Percentiles rank a stretch among this genome's conserved stretches.
These are phyloP conservation scores for Salmacisia buchloeana DNA, from an alignment of 1,284 basidiomycete species.

Conservation along the genomic window DNA sequence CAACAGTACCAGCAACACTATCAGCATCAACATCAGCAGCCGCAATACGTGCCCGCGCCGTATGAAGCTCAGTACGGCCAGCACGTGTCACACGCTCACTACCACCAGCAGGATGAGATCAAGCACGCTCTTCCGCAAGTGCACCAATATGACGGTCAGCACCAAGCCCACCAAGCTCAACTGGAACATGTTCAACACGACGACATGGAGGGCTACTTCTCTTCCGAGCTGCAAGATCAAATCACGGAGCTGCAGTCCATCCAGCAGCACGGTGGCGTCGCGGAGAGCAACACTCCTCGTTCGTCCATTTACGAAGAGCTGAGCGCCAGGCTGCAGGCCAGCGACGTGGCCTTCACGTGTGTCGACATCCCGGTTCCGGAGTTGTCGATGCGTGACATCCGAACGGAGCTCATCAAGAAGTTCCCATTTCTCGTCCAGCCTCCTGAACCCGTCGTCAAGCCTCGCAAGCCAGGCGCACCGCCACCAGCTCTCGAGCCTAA, in stretches of 20 bases:
- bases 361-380: constrained; percentile 5
- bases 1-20: constrained; percentile 2
- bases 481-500: constrained; percentile 7
- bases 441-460: background rate
- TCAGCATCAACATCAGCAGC: background rate
- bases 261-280: background rate
- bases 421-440: constrained; percentile 3
- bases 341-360: background rate
- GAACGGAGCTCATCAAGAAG: constrained; percentile 4
- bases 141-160: background rate
- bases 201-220: background rate
- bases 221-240: constrained; percentile 2
- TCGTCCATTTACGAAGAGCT: constrained; percentile 1
- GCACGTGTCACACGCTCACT: background rate
- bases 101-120: background rate
- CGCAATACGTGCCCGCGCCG: background rate
- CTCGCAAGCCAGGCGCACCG: constrained; percentile 2
- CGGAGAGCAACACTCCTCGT: background rate
- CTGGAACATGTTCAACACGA: background rate
- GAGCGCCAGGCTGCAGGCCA: background rate
- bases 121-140: background rate
- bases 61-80: background rate
- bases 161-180: background rate
- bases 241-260: background rate
- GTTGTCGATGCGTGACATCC: background rate